Evolutionary conservation across 768 basidiomycete genomes (phyloP), one percentile per base, ranked within the genome.

Genomic region (Lactarius akahatsu): DNA sequence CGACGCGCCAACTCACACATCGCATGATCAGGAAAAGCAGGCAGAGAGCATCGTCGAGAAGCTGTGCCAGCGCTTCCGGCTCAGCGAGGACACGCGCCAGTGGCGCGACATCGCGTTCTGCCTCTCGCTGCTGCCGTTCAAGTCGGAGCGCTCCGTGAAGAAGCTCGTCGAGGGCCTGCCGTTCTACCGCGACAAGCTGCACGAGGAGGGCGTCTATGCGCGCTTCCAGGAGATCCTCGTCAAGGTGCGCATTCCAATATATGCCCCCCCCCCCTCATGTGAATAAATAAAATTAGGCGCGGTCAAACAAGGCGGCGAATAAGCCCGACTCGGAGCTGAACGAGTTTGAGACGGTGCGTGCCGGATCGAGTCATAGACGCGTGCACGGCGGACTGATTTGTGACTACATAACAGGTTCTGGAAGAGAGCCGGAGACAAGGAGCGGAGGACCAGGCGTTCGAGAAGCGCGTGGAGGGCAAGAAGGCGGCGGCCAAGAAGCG

Each of bases 51-150:
- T 99, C 68, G 92, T 98, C 62, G 96, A 99, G 73, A 99, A 98
- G 75, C 86, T 99, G 2, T 99, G 97, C 73, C 94, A 97, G 73
- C 87, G 96, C 9, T 98, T 98, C 87, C 84, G 91, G 28, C 80
- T 93, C 4, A 87, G 91, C 0, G 90, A 91, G 50, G 94, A 96
- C 36, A 85, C 92, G 18, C 85, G 96, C 6, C 97, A 98, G 74
- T 99, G 97, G 97, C 86, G 94, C 28, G 96, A 99, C 73, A 94
- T 99, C 65, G 93, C 96, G 1, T 98, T 89, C 78, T 99, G 96
- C 74, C 80, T 99, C 3, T 95, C 96, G 0, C 78, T 98, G 2
- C 82, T 98, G 18, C 96, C 95, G 0, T 99, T 92, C 90, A 98
- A 98, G 75, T 96, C 94, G 1, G 97, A 99, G 71, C 85, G 91